Base-by-base conservation (phyloP, 1,284 basidiomycete species). In the Schizophyllum amplum region DNA sequence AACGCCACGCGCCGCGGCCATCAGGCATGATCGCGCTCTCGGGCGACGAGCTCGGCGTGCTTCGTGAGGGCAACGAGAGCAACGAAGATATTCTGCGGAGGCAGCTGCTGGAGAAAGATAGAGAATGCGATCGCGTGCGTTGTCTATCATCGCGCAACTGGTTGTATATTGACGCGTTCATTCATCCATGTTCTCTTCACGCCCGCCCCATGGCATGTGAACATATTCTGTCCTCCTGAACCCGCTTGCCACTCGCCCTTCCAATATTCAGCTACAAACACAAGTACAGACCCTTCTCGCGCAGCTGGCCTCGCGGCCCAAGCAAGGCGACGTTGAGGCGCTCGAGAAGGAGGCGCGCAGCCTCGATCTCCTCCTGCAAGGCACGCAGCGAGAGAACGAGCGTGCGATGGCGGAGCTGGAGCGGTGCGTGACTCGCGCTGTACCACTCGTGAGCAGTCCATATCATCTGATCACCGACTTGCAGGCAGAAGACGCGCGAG, bases 311-410 rank as follows among this genome's bases (percentile, higher is more conserved):
- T 74, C 81, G 57, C 75, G 87, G 15, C 87, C 87, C 17, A 79
- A 87, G 3, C 59, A 82, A 24, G 86, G 90, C 60, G 71, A 71
- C 0, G 72, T 89, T 20, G 80, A 86, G 60, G 77, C 75, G 46
- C 69, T 90, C 26, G 74, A 85, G 67, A 82, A 80, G 63, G 87
- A 90, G 62, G 82, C 83, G 63, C 82, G 81, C 63, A 86, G 85
- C 58, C 72, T 89, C 0, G 87, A 89, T 46, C 71, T 90, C 13
- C 71, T 90, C 2, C 69, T 90, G 0, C 80, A 86, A 59, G 88
- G 87, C 0, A 89, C 86, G 0, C 87, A 89, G 61, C 71, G 86
- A 54, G 87, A 90, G 71, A 90, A 90, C 60, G 87, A 89, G 63
- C 74, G 85, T 50, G 86, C 82, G 60, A 90, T 90, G 87, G 74